phyloP scores from a whole-genome alignment of 129 eudicot species.

The Chrysanthemum lavandulifolium region DNA sequence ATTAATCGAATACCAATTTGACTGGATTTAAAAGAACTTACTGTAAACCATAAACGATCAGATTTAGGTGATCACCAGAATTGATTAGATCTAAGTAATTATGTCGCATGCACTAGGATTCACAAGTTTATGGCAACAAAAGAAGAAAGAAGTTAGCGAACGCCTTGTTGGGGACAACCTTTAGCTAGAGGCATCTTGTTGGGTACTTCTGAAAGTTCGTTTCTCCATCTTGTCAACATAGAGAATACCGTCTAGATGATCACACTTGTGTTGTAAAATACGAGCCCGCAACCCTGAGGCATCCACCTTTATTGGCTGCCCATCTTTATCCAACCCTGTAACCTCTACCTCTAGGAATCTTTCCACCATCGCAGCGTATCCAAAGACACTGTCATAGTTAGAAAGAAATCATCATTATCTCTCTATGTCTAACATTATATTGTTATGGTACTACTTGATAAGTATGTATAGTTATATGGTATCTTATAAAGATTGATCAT shows the following conservation, averaged over 20 bases:
- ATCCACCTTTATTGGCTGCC: conserved; percentile 66
- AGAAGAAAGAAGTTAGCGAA: conserved; percentile 30
- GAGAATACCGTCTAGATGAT: conserved; percentile 76
- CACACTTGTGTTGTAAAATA: conserved; percentile 87
- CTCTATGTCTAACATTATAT: no score
- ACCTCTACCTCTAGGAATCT: conserved; percentile 77
- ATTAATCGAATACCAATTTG: no score
- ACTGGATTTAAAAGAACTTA: no score
- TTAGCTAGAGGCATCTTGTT: conserved; percentile 72
- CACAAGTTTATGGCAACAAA: neutral
- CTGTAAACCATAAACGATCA: no score
- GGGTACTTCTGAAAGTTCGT: conserved; percentile 72
- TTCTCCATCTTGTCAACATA: conserved; percentile 80
- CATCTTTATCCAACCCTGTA: conserved; percentile 62
- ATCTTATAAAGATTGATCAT: neutral
- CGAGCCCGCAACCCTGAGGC: conserved; percentile 98
- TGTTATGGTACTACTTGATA: no score
- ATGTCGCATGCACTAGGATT: neutral
- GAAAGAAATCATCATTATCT: conserved; percentile 1
- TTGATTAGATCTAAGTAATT: no score
- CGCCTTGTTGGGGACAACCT: conserved; percentile 73
- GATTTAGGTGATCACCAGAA: no score
- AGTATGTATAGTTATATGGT: no score
- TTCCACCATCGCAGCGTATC: conserved; percentile 76
- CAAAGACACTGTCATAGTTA: conserved; percentile 56